phyloP scores from a whole-genome alignment of 106 monocot species.

The Apostasia shenzhenica region DNA sequence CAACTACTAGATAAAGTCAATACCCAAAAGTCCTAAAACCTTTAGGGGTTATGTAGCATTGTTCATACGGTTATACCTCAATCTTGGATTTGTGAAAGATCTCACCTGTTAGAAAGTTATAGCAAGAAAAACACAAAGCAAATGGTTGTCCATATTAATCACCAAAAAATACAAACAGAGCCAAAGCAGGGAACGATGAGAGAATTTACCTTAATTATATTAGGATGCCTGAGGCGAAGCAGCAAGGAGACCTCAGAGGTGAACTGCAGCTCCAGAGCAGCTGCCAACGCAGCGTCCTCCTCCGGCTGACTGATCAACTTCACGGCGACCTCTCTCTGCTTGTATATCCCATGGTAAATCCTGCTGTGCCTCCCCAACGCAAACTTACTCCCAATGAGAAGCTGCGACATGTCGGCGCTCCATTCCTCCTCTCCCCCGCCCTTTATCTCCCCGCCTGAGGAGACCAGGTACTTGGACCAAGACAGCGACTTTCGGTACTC shows the following conservation, averaged over 20 bases:
- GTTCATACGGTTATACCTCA: too few relatives aligned
- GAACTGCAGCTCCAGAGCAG: slow-evolving; percentile 69
- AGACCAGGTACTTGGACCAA: slow-evolving; percentile 90
- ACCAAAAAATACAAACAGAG: not conserved
- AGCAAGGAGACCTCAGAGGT: slow-evolving; percentile 68
- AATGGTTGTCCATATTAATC: too few relatives aligned
- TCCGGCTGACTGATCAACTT: slow-evolving; percentile 92
- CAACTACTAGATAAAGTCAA: too few relatives aligned
- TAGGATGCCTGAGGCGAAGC: slow-evolving; percentile 71
- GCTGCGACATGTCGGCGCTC: slow-evolving; percentile 90
- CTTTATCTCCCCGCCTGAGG: slow-evolving; percentile 66
- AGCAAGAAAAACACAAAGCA: too few relatives aligned
- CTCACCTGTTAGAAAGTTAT: too few relatives aligned
- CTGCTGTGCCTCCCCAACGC: slow-evolving; percentile 83
- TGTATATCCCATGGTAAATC: slow-evolving; percentile 82
- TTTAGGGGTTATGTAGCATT: too few relatives aligned
- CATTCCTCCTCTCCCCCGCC: slow-evolving; percentile 70
- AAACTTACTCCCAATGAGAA: slow-evolving; percentile 82
- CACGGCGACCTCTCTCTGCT: slow-evolving; percentile 72
- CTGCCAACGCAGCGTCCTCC: slow-evolving; percentile 61
- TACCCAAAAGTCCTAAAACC: too few relatives aligned
- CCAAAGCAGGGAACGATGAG: not conserved
- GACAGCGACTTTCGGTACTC: slow-evolving; percentile 79
- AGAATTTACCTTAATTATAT: slow-evolving; percentile 61
- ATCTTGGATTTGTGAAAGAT: too few relatives aligned